Evolutionary conservation across 2,329 filamentous ascomycete species (phyloP).

Genomic region (Phyllosticta citriasiana): DNA sequence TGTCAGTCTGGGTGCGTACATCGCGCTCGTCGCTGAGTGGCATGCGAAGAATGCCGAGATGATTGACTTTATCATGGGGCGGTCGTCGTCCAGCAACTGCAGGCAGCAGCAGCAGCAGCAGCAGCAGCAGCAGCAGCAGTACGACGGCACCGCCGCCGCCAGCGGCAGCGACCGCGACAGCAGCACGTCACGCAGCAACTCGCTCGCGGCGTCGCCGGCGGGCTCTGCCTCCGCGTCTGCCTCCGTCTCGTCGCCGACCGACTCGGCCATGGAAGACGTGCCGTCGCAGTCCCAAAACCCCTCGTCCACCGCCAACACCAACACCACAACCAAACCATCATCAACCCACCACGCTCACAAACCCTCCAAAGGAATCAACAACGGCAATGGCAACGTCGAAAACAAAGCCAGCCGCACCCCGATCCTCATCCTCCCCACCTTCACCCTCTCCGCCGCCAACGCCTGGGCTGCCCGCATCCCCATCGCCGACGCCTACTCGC

Average conservation of each 20-base stretch:
- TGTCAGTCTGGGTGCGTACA: conserved; percentile 43
- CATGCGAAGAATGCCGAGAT: conserved; percentile 67
- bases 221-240: background rate
- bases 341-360: conserved; percentile 25
- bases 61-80: conserved; percentile 41
- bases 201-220: background rate
- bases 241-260: background rate
- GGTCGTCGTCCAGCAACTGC: too few species aligned
- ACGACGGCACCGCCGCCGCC: background rate
- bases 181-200: background rate
- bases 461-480: conserved; percentile 62
- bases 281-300: conserved; percentile 3
- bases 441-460: conserved; percentile 71
- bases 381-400: background rate
- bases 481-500: conserved; percentile 66
- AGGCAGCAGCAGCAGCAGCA: background rate
- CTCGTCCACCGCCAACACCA: too few species aligned
- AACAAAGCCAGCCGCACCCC: conserved; percentile 38
- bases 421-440: conserved; percentile 67
- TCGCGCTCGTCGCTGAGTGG: conserved; percentile 62
- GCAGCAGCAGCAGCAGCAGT: background rate
- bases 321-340: background rate
- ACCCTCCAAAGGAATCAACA: background rate
- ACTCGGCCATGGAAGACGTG: conserved; percentile 12
- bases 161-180: background rate